Evolutionary conservation across 306 rosid genomes (phyloP).

Genomic region (Cucumis hystrix): DNA sequence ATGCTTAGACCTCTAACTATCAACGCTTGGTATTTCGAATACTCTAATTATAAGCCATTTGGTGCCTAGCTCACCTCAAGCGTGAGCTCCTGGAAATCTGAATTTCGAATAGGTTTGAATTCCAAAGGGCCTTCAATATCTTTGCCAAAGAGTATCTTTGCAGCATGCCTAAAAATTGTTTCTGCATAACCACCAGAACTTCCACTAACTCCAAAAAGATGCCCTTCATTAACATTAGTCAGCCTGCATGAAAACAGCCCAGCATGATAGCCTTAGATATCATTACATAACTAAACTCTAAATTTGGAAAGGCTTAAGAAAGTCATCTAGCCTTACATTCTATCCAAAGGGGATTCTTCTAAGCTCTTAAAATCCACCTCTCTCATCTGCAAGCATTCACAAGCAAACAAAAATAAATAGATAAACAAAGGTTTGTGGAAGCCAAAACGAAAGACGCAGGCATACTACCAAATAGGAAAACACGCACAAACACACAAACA

Average conservation of each 20-base stretch:
- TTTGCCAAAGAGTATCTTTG: slow-evolving; percentile 62
- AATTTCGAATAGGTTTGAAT: slow-evolving; percentile 50
- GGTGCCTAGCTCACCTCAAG: slow-evolving; percentile 44
- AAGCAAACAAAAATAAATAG: not conserved
- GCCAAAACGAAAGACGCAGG: not conserved
- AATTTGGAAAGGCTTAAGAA: slow-evolving; percentile 4
- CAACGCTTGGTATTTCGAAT: not conserved
- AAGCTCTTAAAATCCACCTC: slow-evolving; percentile 48
- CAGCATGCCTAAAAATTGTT: slow-evolving; percentile 67
- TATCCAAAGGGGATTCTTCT: slow-evolving; percentile 71
- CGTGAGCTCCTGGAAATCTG: slow-evolving; percentile 80
- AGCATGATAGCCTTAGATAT: not conserved
- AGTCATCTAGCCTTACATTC: slow-evolving; percentile 30
- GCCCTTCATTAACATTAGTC: slow-evolving; percentile 55
- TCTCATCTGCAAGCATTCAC: slow-evolving; percentile 45
- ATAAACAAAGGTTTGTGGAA: not conserved
- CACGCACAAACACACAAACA: no score
- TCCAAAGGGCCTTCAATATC: slow-evolving; percentile 59
- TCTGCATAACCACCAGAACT: slow-evolving; percentile 93
- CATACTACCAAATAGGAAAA: not conserved
- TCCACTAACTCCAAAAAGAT: slow-evolving; percentile 71
- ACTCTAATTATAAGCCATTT: not conserved
- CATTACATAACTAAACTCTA: not conserved
- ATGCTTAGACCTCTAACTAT: not conserved
- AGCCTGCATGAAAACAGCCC: slow-evolving; percentile 35